Conservation (phyloP, 2,329 filamentous ascomycete genomes). For the Dothiorella sarmentorum region DNA sequence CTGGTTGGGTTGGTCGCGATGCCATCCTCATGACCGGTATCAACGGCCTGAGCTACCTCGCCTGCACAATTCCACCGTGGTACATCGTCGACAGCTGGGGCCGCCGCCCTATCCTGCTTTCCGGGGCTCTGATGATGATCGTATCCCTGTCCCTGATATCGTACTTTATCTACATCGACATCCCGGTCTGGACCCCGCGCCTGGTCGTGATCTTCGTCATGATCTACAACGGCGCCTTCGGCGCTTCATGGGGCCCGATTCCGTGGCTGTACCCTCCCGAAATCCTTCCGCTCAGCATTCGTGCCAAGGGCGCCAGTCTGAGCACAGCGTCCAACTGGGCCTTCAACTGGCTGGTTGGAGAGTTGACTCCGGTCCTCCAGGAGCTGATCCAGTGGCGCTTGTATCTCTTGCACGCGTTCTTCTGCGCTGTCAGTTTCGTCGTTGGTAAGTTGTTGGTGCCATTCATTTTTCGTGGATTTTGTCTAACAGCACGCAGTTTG, state of each 20-base stretch:
- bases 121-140: slow-evolving; percentile 84
- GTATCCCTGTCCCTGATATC: slow-evolving; percentile 85
- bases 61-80: slow-evolving; percentile 94
- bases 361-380: slow-evolving; percentile 90
- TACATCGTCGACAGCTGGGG: slow-evolving; percentile 94
- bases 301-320: slow-evolving; percentile 93
- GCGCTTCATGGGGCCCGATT: slow-evolving; percentile 96
- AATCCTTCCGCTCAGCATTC: slow-evolving; percentile 92
- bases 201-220: slow-evolving; percentile 93
- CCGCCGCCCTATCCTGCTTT: slow-evolving; percentile 81
- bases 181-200: slow-evolving; percentile 66
- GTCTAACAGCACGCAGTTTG: slow-evolving; percentile 62
- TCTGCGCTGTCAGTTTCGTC: slow-evolving; percentile 91
- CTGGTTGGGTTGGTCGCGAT: slow-evolving; percentile 87
- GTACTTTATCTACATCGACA: slow-evolving; percentile 90
- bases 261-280: slow-evolving; percentile 99
- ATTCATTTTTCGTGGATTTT: not conserved
- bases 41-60: slow-evolving; percentile 85
- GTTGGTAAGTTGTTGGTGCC: slow-evolving; percentile 66
- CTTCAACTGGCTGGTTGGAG: slow-evolving; percentile 95
- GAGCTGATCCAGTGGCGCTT: slow-evolving; percentile 90
- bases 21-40: slow-evolving; percentile 97
- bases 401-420: slow-evolving; percentile 94
- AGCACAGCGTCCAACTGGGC: slow-evolving; percentile 98
- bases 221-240: slow-evolving; percentile 97